These are phyloP conservation scores for Aquilaria agallochum DNA, from an alignment of 441 rosid genomes.

Conservation along the genomic window DNA sequence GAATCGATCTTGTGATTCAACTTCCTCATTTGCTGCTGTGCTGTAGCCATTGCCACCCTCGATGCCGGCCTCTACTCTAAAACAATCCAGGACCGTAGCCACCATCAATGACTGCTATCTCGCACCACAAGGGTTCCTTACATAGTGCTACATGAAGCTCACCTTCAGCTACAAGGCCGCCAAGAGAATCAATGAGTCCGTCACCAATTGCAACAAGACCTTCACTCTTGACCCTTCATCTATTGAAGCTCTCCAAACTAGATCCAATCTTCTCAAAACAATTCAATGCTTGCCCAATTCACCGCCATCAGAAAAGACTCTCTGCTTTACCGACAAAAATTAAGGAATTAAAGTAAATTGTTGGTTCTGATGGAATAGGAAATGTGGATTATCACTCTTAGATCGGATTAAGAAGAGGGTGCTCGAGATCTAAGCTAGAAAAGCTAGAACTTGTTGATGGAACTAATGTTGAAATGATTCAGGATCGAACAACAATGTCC, in stretches of 20 bases:
- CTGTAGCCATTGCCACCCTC: slow-evolving; percentile 71
- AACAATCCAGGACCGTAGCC: slow-evolving; percentile 62
- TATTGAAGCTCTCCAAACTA: slow-evolving; percentile 76
- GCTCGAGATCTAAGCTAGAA: slow-evolving; percentile 76
- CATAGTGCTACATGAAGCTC: slow-evolving; percentile 41
- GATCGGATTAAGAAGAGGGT: slow-evolving; percentile 75
- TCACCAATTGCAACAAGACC: slow-evolving; percentile 82
- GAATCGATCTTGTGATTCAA: slow-evolving; percentile 17
- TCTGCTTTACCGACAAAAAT: slow-evolving; percentile 56
- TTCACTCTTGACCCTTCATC: slow-evolving; percentile 71
- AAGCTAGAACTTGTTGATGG: slow-evolving; percentile 75
- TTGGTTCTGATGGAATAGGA: slow-evolving; percentile 65
- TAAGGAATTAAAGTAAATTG: slow-evolving; percentile 57
- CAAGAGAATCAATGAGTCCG: slow-evolving; percentile 73
- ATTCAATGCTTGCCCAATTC: slow-evolving; percentile 76
- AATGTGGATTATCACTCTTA: slow-evolving; percentile 73
- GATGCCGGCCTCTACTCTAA: slow-evolving; percentile 65
- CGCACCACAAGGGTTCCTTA: slow-evolving; percentile 73
- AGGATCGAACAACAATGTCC: slow-evolving; percentile 73
- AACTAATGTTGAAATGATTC: slow-evolving; percentile 56
- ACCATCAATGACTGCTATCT: slow-evolving; percentile 52
- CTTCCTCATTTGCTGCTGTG: slow-evolving; percentile 74
- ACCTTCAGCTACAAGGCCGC: slow-evolving; percentile 36
- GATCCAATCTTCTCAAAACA: slow-evolving; percentile 68
- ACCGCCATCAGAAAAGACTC: slow-evolving; percentile 55